Percentiles rank a stretch among this genome's conserved stretches.
These are phyloP conservation scores for Aspergillus costaricaensis DNA, from an alignment of 2,329 filamentous ascomycete species.

Conservation along the genomic window DNA sequence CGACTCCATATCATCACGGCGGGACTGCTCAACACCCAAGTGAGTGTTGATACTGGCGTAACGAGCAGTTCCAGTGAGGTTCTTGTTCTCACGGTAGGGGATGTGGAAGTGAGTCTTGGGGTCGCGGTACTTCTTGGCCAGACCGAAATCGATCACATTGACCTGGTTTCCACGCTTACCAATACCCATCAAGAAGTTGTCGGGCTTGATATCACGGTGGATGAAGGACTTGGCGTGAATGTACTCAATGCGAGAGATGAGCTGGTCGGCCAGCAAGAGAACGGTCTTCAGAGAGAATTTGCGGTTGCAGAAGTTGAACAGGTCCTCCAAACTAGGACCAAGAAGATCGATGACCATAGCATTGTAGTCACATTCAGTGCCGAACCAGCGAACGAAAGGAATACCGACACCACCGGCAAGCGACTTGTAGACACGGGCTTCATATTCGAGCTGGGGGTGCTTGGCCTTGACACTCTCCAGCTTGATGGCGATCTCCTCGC, in stretches of 20 bases:
- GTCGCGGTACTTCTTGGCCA: constrained; percentile 99
- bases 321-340: constrained; percentile 90
- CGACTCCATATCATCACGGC: constrained; percentile 99
- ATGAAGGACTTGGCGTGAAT: constrained; percentile 99
- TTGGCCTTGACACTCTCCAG: constrained; percentile 99
- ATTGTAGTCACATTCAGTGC: constrained; percentile 99
- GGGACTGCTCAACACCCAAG: constrained; percentile 96
- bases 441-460: constrained; percentile 98
- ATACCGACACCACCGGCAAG: constrained; percentile 97
- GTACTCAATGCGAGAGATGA: constrained; percentile 99
- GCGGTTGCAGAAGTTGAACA: constrained; percentile 99
- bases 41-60: constrained; percentile 99
- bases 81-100: constrained; percentile 99
- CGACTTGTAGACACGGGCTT: constrained; percentile 83
- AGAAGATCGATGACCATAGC: constrained; percentile 98
- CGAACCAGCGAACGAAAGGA: constrained; percentile 98
- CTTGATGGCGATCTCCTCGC: constrained; percentile 99
- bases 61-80: constrained; percentile 95
- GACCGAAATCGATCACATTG: constrained; percentile 98
- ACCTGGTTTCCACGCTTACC: constrained; percentile 99
- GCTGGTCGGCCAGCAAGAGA: constrained; percentile 90
- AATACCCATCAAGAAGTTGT: constrained; percentile 99
- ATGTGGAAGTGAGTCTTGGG: constrained; percentile 99
- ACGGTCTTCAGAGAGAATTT: constrained; percentile 99
- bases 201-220: constrained; percentile 99